phyloP scores from a whole-genome alignment of 2,329 filamentous ascomycete species.

The Atkinsonella hypoxylon region DNA sequence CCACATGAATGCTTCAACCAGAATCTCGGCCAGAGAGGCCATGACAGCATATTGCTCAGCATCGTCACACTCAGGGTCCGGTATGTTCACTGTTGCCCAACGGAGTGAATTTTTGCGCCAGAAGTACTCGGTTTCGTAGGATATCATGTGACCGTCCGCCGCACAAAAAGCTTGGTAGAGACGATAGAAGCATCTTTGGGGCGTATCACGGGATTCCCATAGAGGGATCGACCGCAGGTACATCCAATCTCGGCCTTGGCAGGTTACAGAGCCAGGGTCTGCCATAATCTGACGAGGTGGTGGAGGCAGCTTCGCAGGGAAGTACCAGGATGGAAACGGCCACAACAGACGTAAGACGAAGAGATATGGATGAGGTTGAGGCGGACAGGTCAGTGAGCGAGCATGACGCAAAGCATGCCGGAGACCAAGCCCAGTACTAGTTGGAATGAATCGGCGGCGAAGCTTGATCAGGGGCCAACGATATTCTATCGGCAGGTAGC shows the following conservation, averaged over 20 bases:
- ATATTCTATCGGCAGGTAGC: conserved; percentile 10
- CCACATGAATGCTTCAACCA: conserved; percentile 15
- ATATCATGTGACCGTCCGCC: conserved; percentile 12
- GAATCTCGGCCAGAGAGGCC: conserved; percentile 13
- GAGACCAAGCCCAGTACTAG: conserved; percentile 7
- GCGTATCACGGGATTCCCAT: conserved; percentile 15
- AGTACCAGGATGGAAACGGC: conserved; percentile 8
- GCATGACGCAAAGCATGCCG: conserved; percentile 6
- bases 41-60: conserved; percentile 14
- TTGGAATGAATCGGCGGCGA: conserved; percentile 8
- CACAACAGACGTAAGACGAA: conserved; percentile 9
- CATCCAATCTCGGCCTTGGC: conserved; percentile 6
- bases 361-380: conserved; percentile 4
- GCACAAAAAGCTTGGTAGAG: conserved; percentile 18
- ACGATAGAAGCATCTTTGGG: conserved; percentile 15
- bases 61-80: conserved; percentile 11
- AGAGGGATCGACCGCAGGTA: conserved; percentile 9
- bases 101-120: conserved; percentile 11
- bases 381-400: conserved; percentile 1
- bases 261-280: conserved; percentile 5
- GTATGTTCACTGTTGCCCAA: conserved; percentile 11
- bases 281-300: conserved; percentile 9
- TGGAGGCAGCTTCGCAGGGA: conserved; percentile 6
- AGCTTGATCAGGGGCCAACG: conserved; percentile 10
- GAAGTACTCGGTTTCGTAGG: conserved; percentile 17